Evolutionary conservation across 148 eudicot species (phyloP), one percentile per base, ranked within the genome.

Genomic region (Silene latifolia): DNA sequence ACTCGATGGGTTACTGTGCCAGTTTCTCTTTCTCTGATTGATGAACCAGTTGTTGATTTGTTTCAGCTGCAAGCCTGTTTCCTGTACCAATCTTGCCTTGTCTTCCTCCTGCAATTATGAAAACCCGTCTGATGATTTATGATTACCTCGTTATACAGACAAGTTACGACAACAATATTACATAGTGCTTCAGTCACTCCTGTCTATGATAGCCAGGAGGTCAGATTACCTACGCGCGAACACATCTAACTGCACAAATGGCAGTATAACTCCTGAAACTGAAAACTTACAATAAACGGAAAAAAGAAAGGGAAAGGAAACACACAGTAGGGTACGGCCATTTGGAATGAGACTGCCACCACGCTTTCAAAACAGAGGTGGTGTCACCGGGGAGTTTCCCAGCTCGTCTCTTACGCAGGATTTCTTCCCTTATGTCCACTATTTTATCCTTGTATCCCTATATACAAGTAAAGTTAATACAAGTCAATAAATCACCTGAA

Each of bases 21-120:
- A 93, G 71, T 93, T 93, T 74, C 98, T 83, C 81, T 93, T 93
- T 71, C 98, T 81, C 77, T 93, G 98, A 81, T 93, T 93, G 81
- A 93, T 93, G 85, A 93, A 93, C 98, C 98, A 93, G 64, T 93
- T 93, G 70, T 93, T 93, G 27, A 93, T 93, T 84, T 93, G 98
- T 75, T 93, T 93, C 61, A 93, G 79, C 78, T 93, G 93, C 81
- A 93, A 80, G 13, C 98, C 98, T 18, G 98, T 93, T 81, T 93
- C 98, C 81, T 88, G 95, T 62, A 93, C 98, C 77, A 93, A 83
- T 80, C 93, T 87, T 23, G 95, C 97, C 81, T 93, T 93, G 78
- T 93, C 98, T 74, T 93, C 98, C 88, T 93, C 98, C 98, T 93
- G 79, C 75, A 53, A 32, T 15, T 4, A 53, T 17, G 11, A 53